Evolutionary conservation across 1,284 basidiomycete genomes (phyloP), one percentile per base, ranked within the genome.

Genomic region (Sanghuangporus weigelae): DNA sequence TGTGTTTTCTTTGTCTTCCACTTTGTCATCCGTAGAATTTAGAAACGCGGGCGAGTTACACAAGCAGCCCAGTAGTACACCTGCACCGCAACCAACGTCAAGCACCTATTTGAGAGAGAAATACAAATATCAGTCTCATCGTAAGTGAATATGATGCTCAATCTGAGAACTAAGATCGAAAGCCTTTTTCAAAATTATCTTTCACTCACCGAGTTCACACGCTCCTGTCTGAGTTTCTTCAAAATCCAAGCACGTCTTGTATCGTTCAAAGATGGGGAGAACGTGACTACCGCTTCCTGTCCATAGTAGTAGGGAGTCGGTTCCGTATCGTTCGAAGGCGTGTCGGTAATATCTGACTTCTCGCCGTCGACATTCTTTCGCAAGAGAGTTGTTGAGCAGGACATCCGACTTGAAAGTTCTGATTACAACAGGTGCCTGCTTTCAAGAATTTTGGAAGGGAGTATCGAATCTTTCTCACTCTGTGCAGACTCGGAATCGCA

Each of bases 51-150:
- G 84, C 0, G 91, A 85, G 70, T 90, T 84, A 67, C 83, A 84
- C 16, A 94, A 82, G 12, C 84, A 82, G 1, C 77, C 72, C n/a
- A 93, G 80, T 7, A 93, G 79, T 53, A 85, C 78, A 26, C 92
- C 92, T 74, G 90, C 84, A 44, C 91, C 92, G 68, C 92, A 94
- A 4, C 92, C 92, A 26, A 92, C 77, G 69, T 94, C 92, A 51
- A 93, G 75, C 11, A 93, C 79, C 92, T 92, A 68, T 38, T 46
- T 7, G n/a, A 42, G 40, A 42, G 40, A 42, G n/a, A n/a, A 8
- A 42, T n/a, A 42, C 40, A 11, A 42, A n/a, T 8, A 42, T n/a
- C 40, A 42, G 4, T 42, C 11, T n/a, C 40, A 42, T 11, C 11
- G 7, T n/a, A n/a, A 42, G 40, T 42, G 8, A 10, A 21, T 3